phyloP scores from a whole-genome alignment of 139 green algal species.

The Chlorella vulgaris region DNA sequence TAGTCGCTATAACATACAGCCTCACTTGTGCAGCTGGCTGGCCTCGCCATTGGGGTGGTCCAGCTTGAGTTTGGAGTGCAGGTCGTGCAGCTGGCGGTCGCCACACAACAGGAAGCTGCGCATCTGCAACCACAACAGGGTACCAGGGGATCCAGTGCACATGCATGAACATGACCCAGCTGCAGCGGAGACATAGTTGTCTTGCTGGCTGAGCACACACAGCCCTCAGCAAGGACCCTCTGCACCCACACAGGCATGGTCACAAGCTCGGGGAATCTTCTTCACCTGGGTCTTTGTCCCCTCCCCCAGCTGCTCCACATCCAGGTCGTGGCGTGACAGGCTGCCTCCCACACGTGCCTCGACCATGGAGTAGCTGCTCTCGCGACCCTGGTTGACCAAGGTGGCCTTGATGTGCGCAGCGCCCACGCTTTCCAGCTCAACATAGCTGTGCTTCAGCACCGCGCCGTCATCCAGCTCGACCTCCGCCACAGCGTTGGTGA shows the following conservation, averaged over 20 bases:
- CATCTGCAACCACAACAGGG: slow-evolving; percentile 52
- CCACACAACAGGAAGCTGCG: slow-evolving; percentile 89
- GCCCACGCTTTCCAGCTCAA: slow-evolving; percentile 53
- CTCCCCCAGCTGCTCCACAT: slow-evolving; percentile 73
- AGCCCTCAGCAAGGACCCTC: too few relatives aligned
- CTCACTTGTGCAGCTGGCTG: slow-evolving; percentile 96
- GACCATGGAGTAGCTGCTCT: slow-evolving; percentile 71
- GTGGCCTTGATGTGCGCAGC: slow-evolving; percentile 81
- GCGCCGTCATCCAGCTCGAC: slow-evolving; percentile 63
- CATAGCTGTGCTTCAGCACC: slow-evolving; percentile 71
- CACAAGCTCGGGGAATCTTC: too few relatives aligned
- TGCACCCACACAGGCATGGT: too few relatives aligned
- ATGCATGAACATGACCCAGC: not conserved
- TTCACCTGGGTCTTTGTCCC: slow-evolving; percentile 34
- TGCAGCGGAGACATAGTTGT: too few relatives aligned
- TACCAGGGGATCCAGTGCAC: not conserved
- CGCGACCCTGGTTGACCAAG: slow-evolving; percentile 72
- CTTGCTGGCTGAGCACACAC: too few relatives aligned
- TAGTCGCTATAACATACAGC: not conserved
- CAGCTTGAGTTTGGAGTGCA: slow-evolving; percentile 88
- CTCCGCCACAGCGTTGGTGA: slow-evolving; percentile 74
- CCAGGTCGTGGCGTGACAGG: slow-evolving; percentile 87
- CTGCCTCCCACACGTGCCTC: slow-evolving; percentile 77
- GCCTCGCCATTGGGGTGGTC: slow-evolving; percentile 77
- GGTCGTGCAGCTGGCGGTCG: slow-evolving; percentile 90